A percentile compares a stretch with the other conserved stretches of the same genome.
Evolutionary conservation across 2,329 filamentous ascomycete species (phyloP).

Genomic region (Zymoseptoria brevis): DNA sequence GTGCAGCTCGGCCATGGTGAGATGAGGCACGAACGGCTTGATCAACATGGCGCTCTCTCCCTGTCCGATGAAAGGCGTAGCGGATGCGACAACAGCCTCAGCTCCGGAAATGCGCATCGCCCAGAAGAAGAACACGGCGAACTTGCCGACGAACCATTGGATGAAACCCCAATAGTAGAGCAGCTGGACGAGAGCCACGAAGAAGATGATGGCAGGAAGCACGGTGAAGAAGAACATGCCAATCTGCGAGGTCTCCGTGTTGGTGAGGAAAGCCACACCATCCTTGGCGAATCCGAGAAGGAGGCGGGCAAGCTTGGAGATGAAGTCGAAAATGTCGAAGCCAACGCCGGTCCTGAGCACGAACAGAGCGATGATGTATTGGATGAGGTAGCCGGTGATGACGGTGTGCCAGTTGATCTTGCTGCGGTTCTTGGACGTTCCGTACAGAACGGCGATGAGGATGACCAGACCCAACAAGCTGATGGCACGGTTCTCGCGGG

Average conservation of each 20-base stretch:
- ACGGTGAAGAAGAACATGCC: conserved; percentile 69
- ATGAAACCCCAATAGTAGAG: conserved; percentile 72
- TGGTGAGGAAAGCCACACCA: conserved; percentile 66
- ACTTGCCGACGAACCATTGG: conserved; percentile 85
- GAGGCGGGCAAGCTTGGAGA: conserved; percentile 64
- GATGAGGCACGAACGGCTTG: conserved; percentile 73
- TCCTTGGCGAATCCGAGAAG: conserved; percentile 68
- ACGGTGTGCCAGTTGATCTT: conserved; percentile 47
- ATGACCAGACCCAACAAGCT: conserved; percentile 71
- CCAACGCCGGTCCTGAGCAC: conserved; percentile 73
- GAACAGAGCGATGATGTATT: conserved; percentile 83
- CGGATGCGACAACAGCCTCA: conserved; percentile 87
- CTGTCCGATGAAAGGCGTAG: conserved; percentile 89
- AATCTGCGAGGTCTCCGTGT: conserved; percentile 13
- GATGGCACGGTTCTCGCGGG: conserved; percentile 67
- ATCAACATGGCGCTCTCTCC: conserved; percentile 92
- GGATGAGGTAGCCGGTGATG: conserved; percentile 78
- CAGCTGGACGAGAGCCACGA: conserved; percentile 84
- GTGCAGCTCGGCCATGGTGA: conserved; percentile 82
- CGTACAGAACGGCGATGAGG: conserved; percentile 59
- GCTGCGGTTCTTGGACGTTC: conserved; percentile 62
- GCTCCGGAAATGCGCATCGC: conserved; percentile 77
- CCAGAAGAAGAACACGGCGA: conserved; percentile 89
- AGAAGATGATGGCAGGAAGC: conserved; percentile 91
- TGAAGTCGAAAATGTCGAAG: conserved; percentile 84